phyloP scores from a whole-genome alignment of 495 filamentous ascomycete genomes.

The Terfezia boudieri region DNA sequence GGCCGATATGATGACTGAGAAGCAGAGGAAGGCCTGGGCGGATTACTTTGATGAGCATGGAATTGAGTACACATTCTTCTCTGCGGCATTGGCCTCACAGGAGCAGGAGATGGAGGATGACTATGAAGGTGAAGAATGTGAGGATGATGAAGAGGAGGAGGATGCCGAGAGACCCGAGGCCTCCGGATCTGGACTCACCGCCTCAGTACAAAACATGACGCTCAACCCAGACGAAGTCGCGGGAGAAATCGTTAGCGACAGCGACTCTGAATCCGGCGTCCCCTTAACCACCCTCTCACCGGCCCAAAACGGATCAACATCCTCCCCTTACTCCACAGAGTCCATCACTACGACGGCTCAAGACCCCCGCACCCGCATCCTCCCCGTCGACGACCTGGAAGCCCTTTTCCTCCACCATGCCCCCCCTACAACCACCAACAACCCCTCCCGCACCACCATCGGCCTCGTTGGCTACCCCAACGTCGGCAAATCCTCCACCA shows the following conservation, averaged over 20 bases:
- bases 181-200: no score
- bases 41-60: conserved; percentile 59
- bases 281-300: conserved; percentile 45
- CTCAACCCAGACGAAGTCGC: neutral
- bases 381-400: conserved; percentile 84
- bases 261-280: conserved; percentile 9
- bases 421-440: conserved; percentile 27
- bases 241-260: neutral
- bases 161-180: neutral
- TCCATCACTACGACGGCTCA: conserved; percentile 18
- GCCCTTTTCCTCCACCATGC: conserved; percentile 60
- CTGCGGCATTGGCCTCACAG: conserved; percentile 75
- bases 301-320: conserved; percentile 73
- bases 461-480: conserved; percentile 97
- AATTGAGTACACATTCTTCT: conserved; percentile 89
- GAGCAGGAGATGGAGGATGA: conserved; percentile 44
- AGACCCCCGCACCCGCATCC: conserved; percentile 48
- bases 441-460: conserved; percentile 52
- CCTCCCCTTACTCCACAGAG: conserved; percentile 45
- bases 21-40: conserved; percentile 71
- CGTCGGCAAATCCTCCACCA: conserved; percentile 96
- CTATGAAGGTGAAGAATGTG: conserved; percentile 26
- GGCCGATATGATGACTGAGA: conserved; percentile 92
- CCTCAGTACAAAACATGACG: neutral
- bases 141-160: conserved; percentile 25